Base-by-base conservation (phyloP, 306 rosid genomes). In the Prunus dulcis region DNA sequence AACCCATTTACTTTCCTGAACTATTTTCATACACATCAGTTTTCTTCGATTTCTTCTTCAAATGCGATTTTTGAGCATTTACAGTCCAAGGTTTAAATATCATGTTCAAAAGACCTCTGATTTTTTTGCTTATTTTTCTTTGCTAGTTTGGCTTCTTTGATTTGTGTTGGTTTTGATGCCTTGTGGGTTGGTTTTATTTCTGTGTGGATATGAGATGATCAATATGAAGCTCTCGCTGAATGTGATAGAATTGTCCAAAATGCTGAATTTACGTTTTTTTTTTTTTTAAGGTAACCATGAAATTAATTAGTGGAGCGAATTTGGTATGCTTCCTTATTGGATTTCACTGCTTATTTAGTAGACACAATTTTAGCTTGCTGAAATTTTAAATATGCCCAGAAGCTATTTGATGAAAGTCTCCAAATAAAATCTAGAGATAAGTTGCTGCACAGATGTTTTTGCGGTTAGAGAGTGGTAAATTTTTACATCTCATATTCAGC, bases 351-450 rank as follows among this genome's bases (percentile, higher is more conserved):
- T 56, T 19, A 32, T 32, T 25, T 32, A 64, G 10, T 3, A 1
- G 12, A 3, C 2, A 9, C 7, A 9, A 1, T 0, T 0, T 34
- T 19, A 15, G 1, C 18, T 19, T 3, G 41, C 20, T 3, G 6
- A 25, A 72, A 47, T 14, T 22, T 5, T 20, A 73, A 22, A 57
- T 2, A 57, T 73, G 69, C 69, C 46, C 46, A 19, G 6, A 3
- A 87, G 64, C 51, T 78, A 86, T 88, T 88, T 79, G 97, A 85
- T 72, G 78, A 86, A 86, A 77, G 67, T 78, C 9, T 65, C 57
- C 74, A 71, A 15, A 58, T 52, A 76, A 34, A 67, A 7, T 53
- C 14, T 11, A 52, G 2, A 51, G 14, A 20, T 52, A 5, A 52
- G 19, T 12, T 51, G 27, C 41, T 6, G 4, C 41, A 32, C 46